A percentile compares a stretch with the other conserved stretches of the same genome.
Conservation (phyloP, 306 rosid genomes). For the Sophora flavescens region DNA sequence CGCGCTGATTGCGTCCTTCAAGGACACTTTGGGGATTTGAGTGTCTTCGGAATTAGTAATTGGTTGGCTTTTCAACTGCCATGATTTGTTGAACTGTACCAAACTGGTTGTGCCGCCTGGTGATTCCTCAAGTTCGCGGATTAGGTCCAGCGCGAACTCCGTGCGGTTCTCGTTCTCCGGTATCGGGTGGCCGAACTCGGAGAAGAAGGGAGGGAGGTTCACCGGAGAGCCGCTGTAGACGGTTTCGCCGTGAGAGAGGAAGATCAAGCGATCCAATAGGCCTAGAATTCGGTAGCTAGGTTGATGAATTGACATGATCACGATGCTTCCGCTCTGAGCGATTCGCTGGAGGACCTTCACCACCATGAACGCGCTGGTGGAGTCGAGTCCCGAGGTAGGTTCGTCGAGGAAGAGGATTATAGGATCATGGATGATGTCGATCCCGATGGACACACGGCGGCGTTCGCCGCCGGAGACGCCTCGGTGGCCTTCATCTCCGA, state of each 20-base stretch:
- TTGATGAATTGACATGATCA: constrained; percentile 84
- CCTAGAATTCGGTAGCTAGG: constrained; percentile 87
- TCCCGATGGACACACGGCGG: constrained; percentile 89
- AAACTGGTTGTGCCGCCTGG: constrained; percentile 69
- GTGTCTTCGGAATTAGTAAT: background rate
- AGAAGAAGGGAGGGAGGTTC: constrained; percentile 58
- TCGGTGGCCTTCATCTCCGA: constrained; percentile 92
- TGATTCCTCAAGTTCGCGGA: constrained; percentile 78
- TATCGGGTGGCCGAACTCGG: constrained; percentile 80
- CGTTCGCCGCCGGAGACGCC: constrained; percentile 95
- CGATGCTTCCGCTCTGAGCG: constrained; percentile 89
- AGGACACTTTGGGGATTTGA: constrained; percentile 38
- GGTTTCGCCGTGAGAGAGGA: constrained; percentile 86
- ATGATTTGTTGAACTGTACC: constrained; percentile 78
- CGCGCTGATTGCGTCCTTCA: constrained; percentile 81
- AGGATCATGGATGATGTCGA: constrained; percentile 89
- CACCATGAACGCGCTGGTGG: constrained; percentile 94
- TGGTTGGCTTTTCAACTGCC: constrained; percentile 54
- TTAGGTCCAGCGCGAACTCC: constrained; percentile 82
- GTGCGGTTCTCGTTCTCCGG: constrained; percentile 84
- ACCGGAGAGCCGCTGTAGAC: constrained; percentile 77
- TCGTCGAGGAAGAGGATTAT: constrained; percentile 87
- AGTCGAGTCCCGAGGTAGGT: constrained; percentile 91
- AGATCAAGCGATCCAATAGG: constrained; percentile 73
- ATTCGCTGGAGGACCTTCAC: constrained; percentile 87